These are phyloP conservation scores for Lantana camara DNA, from an alignment of 257 asterid species.

Conservation along the genomic window DNA sequence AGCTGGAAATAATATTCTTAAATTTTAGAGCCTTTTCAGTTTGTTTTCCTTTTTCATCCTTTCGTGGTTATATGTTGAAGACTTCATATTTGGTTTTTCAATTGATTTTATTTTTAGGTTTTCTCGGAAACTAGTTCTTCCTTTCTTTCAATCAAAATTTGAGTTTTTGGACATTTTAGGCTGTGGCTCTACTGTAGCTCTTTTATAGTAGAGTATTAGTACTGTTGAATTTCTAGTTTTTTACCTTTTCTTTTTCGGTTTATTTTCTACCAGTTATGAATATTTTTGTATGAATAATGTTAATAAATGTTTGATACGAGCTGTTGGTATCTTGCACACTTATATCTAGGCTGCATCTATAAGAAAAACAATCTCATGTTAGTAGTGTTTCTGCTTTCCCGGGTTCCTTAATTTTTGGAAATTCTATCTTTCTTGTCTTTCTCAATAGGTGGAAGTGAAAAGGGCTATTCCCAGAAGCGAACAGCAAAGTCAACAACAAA, in stretches of 20 bases:
- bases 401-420: constrained; percentile 16
- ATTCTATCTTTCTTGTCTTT: constrained; percentile 21
- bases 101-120: background rate
- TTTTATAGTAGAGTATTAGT: background rate
- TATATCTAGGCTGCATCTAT: background rate
- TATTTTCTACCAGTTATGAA: background rate
- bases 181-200: constrained; percentile 10
- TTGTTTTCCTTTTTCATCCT: background rate
- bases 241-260: background rate
- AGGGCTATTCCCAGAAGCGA: constrained; percentile 90
- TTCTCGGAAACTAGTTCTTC: background rate
- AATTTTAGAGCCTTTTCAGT: constrained; percentile 8
- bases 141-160: background rate
- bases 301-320: background rate
- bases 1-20: background rate
- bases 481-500: constrained; percentile 56
- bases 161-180: background rate
- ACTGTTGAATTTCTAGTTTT: background rate
- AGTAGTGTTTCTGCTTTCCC: background rate
- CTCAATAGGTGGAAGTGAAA: constrained; percentile 90
- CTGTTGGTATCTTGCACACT: background rate
- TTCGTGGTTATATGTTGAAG: background rate
- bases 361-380: background rate
- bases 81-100: background rate
- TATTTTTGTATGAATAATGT: background rate